Evolutionary conservation across 495 filamentous ascomycete genomes (phyloP).

Genomic region (Daldinia loculata): DNA sequence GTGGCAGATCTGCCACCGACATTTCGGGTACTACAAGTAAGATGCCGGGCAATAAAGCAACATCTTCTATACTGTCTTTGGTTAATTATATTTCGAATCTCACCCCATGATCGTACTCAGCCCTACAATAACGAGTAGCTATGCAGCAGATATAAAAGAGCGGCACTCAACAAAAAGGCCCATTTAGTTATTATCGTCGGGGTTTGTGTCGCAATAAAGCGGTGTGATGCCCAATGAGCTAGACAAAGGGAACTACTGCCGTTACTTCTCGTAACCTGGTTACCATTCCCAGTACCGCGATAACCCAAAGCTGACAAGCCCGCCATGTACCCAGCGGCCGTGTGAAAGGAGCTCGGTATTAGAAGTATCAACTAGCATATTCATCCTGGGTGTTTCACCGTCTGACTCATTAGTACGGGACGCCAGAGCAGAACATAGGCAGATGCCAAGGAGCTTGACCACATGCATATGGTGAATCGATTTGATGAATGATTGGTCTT

Average conservation of each 20-base stretch:
- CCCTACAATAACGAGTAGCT: not conserved
- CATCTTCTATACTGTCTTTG: not conserved
- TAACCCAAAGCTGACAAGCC: not conserved
- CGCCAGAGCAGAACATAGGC: conserved; percentile 8
- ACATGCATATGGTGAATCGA: conserved; percentile 5
- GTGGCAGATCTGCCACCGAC: conserved; percentile 11
- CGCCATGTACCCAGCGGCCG: not conserved
- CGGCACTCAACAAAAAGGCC: not conserved
- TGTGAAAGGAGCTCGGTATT: not conserved
- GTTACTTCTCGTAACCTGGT: not conserved
- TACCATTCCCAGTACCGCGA: not conserved
- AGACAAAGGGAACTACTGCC: not conserved
- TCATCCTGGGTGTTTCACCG: not conserved
- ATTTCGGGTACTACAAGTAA: conserved; percentile 5
- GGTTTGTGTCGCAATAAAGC: conserved; percentile 5
- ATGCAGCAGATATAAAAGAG: not conserved
- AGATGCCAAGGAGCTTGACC: conserved; percentile 26
- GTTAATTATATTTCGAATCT: not conserved
- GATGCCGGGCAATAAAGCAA: not conserved
- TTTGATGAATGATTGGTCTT: conserved; percentile 25
- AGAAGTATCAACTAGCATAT: not conserved
- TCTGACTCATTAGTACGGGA: conserved; percentile 31
- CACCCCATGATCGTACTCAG: not conserved
- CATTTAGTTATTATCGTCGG: not conserved
- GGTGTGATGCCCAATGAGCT: conserved; percentile 4